A percentile compares a stretch with the other conserved stretches of the same genome.
These are phyloP conservation scores for Entrophospora sp. DNA, from an alignment of 192 early-diverging fungal species.

Conservation along the genomic window DNA sequence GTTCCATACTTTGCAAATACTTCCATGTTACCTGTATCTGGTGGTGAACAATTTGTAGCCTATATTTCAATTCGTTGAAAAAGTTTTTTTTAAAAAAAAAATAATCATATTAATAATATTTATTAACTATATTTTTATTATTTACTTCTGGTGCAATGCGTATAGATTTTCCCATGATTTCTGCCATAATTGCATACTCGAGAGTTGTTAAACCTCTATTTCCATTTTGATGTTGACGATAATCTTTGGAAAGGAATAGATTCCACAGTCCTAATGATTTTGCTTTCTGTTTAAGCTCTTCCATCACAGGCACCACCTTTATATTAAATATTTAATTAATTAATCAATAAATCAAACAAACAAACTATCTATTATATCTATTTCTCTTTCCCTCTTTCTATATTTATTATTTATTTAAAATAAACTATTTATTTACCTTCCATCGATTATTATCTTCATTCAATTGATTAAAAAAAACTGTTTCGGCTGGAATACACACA, in stretches of 20 bases:
- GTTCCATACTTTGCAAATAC: constrained; percentile 94
- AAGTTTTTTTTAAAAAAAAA: not conserved
- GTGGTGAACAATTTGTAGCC: constrained; percentile 88
- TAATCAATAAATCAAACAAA: not conserved
- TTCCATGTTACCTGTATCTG: constrained; percentile 99
- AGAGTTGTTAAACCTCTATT: constrained; percentile 86
- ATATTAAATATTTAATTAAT: not conserved
- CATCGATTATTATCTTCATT: constrained; percentile 71
- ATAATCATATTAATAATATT: not conserved
- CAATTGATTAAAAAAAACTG: constrained; percentile 61
- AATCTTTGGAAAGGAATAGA: constrained; percentile 76
- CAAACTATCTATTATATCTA: constrained; percentile 14
- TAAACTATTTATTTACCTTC: constrained; percentile 43
- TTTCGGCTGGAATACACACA: constrained; percentile 94
- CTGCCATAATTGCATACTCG: constrained; percentile 90
- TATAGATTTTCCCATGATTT: constrained; percentile 75
- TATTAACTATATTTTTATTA: not conserved
- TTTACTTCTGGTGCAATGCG: constrained; percentile 72
- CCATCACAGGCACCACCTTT: constrained; percentile 51
- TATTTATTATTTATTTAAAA: not conserved
- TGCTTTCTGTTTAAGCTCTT: constrained; percentile 83
- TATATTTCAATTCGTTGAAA: constrained; percentile 9
- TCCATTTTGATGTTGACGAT: no score
- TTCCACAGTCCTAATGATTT: constrained; percentile 91
- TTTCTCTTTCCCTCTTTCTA: no score